Base-by-base conservation (phyloP, 1,284 basidiomycete species). In the Sporisorium sorghi region DNA sequence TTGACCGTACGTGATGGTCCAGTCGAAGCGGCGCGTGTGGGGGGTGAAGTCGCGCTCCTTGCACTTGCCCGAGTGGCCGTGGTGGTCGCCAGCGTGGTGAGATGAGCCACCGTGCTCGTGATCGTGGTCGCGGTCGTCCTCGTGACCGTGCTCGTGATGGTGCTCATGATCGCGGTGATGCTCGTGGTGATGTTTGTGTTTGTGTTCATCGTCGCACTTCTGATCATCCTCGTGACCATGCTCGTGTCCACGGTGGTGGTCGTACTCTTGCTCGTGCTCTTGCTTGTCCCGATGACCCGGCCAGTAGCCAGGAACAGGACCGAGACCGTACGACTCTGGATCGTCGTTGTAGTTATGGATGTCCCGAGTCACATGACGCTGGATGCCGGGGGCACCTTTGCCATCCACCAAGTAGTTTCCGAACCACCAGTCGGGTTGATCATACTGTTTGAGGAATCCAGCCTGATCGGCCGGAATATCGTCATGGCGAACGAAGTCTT, bases 11-110 rank as follows among this genome's bases (percentile, higher is more conserved):
- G 77, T 69, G 28, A 83, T 47, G 11, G 53, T 73, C 58, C 69
- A 80, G 24, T 75, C 68, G 48, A 65, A 83, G 24, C 54, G 44
- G 11, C 82, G 77, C 3, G 61, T 68, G 5, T 50, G 64, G 12
- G 77, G 73, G 3, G 74, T 73, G 26, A 54, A 73, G 51, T 73
- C 65, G 32, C 49, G 44, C 10, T 52, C 47, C 17, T 40, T 28
- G 46, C 67, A 70, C 10, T 32, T 47, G 30, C 37, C n/a, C 14
- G 6, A 8, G 5, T 23, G 21, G 15, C 44, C 23, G 24, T 42
- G 23, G 2, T 46, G 9, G 24, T 58, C 21, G 47, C 26, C 26
- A 12, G 37, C 7, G 14, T n/a, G 33, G n/a, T 26, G 37, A 19
- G 37, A 40, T 2, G 37, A 40, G n/a, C 37, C 37, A 10, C n/a